Evolutionary conservation across 768 basidiomycete species (phyloP), one percentile per base, ranked within the genome.

Genomic region (Termitomyces heimii): DNA sequence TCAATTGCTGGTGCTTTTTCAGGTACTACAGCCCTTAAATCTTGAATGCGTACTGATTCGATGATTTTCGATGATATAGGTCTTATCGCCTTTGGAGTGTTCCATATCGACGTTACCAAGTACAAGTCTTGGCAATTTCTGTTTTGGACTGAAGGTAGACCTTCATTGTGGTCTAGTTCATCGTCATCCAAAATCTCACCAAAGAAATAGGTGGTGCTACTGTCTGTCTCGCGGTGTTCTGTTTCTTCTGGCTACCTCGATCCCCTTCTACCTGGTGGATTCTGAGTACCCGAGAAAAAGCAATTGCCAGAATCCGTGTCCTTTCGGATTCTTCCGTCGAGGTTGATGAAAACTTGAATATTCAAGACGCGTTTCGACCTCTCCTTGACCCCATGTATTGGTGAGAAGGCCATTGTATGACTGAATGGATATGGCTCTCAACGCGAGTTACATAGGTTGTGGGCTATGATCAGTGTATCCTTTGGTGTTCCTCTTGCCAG

Each of bases 111-210:
- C 20, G 65, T 71, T 54, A 55, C 70, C 3, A 73, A 69, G 20
- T 73, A 80, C 60, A 71, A 79, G 61, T 69, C 73, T 5, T 82
- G 80, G 80, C 78, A 81, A 64, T 80, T 74, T 59, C 61, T 81
- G 28, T 81, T 81, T 62, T 77, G 79, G 76, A 77, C 81, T 47
- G 79, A 81, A 71, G 81, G 79, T 68, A 54, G 58, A 4, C 46
- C 59, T 35, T 14, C 49, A 31, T 31, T n/a, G 18, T 2, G 32
- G 9, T 29, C 9, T n/a, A 29, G 10, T 56, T 18, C 7, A 16
- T 16, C 22, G 20, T 29, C 20, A 37, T 18, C 12, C 12, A 43
- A 28, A 32, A 40, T 49, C n/a, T 47, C 18, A 46, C 43, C 12
- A 34, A 29, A 32, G 22, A 31, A 26, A 34, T 57, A 77, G 77